Conservation (phyloP, 257 asterid species). For the Henckelia pumila region DNA sequence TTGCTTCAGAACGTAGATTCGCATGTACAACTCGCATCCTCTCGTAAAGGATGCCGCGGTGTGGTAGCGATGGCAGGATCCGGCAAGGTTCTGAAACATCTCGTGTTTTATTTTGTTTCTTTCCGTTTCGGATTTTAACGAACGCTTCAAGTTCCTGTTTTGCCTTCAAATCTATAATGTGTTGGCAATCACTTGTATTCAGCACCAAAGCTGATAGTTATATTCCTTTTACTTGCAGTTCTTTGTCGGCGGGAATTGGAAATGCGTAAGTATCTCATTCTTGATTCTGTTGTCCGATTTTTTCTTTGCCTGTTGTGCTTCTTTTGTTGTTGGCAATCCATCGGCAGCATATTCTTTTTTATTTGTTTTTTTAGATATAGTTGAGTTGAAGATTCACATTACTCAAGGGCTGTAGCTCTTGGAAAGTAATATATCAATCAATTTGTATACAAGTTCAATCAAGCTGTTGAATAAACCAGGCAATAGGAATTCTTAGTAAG, state of each 20-base stretch:
- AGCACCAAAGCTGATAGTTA: slow-evolving; percentile 17
- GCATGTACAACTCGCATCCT: slow-evolving; percentile 50
- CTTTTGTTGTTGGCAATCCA: neutral
- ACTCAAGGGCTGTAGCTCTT: neutral
- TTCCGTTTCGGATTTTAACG: neutral
- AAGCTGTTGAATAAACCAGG: neutral
- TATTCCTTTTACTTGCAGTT: slow-evolving; percentile 61
- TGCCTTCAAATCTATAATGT: slow-evolving; percentile 4
- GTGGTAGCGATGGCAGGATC: slow-evolving; percentile 89
- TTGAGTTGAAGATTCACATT: too few relatives aligned
- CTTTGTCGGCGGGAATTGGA: slow-evolving; percentile 99
- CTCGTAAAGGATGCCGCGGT: slow-evolving; percentile 48
- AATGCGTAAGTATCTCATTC: slow-evolving; percentile 72
- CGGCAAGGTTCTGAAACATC: slow-evolving; percentile 61
- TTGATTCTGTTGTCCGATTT: neutral
- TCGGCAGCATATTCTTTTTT: neutral
- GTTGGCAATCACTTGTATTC: neutral
- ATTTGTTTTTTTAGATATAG: too few relatives aligned
- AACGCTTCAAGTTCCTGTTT: neutral
- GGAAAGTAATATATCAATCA: neutral
- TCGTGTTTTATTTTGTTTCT: neutral
- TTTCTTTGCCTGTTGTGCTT: neutral
- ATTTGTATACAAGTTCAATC: neutral
- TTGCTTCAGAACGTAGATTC: slow-evolving; percentile 50
- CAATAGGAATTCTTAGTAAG: neutral